Base-by-base conservation (phyloP, 768 basidiomycete species). In the Podaxis pistillaris region DNA sequence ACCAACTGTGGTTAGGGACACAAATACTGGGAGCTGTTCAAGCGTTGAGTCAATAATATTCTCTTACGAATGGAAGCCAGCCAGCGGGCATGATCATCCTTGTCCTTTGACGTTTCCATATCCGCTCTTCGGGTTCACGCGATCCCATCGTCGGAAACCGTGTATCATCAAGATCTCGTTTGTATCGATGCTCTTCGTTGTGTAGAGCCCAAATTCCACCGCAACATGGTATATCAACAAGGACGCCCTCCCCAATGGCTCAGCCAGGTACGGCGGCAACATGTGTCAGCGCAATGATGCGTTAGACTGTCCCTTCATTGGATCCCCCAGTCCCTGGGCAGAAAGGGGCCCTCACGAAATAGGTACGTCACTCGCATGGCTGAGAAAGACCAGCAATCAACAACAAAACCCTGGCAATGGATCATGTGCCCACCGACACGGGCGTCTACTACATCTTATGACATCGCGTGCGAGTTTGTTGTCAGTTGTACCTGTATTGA, bases 361-460 rank as follows among this genome's bases (percentile, higher is more conserved):
- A 44, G 60, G 40, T 54, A 60, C 51, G 37, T 53, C 52, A 53
- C 54, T 60, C 60, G 46, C 52, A 60, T 28, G 41, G 36, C 50
- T 26, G 15, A 46, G 30, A 36, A 53, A 54, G 4, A 33, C 50
- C 33, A 33, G 33, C 33, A 33, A 33, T 33, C 33, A 33, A 30
- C 28, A 30, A 30, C 28, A 30, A 30, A 33, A 33, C 33, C 33
- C 33, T 26, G 24, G 17, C 24, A 47, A 19, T 46, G 11, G 28
- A 46, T 62, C 52, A 54, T 54, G 28, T 46, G 41, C 41, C 19
- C 11, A 33, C 26, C 19, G 6, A 37, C 22, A 47, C 56, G 2
- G 12, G 56, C 6, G 22, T 30, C 6, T 47, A 13, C 24, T 38
- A 15, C 24, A 51, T 4, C 6, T 8, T 59, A 59, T 37, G 49